These are phyloP conservation scores for Coelastrella sp. DNA, from an alignment of 139 green algal species.

Conservation along the genomic window DNA sequence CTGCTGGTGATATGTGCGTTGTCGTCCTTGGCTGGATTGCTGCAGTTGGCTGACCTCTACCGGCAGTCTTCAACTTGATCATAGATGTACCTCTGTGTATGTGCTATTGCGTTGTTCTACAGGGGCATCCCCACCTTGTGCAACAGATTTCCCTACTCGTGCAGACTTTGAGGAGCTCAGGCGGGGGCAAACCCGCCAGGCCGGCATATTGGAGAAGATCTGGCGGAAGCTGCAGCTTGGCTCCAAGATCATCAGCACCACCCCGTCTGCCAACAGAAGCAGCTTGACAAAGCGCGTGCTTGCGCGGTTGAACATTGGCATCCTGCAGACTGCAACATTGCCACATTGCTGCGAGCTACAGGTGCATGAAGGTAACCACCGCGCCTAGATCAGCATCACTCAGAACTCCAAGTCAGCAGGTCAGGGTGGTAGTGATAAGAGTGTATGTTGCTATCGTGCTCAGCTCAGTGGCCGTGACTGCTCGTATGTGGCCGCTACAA, in stretches of 20 bases:
- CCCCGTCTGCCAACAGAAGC: background rate
- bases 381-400: background rate
- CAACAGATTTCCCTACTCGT: background rate
- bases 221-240: background rate
- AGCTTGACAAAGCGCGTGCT: background rate
- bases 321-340: background rate
- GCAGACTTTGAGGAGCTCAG: background rate
- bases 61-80: background rate
- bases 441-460: background rate
- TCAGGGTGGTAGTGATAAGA: background rate
- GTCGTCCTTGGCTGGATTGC: too few species aligned
- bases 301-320: background rate
- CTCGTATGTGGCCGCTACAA: background rate
- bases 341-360: background rate
- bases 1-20: too few species aligned
- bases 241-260: background rate
- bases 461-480: background rate
- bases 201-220: background rate
- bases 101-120: background rate
- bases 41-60: background rate
- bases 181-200: background rate
- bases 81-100: background rate
- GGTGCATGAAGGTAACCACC: background rate
- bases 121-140: background rate
- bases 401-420: background rate